Percentiles rank a stretch among this genome's conserved stretches.
These are phyloP conservation scores for Physcomitrellopsis africana DNA, from an alignment of 225 moss, liverwort and hornwort species.

Conservation along the genomic window DNA sequence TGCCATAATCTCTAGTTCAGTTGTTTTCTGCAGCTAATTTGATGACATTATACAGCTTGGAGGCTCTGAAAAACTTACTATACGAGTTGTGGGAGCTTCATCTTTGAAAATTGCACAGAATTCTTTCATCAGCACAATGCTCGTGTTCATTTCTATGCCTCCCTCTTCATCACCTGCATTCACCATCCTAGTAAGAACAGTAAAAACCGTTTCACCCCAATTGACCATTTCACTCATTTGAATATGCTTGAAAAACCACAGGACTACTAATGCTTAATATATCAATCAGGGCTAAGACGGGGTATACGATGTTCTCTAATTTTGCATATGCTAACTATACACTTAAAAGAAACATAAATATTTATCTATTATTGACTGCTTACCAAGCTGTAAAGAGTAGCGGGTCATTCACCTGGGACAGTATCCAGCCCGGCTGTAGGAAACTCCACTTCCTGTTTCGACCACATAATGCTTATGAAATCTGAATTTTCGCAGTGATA, in stretches of 20 bases:
- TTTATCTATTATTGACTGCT: slow-evolving; percentile 41
- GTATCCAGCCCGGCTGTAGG: slow-evolving; percentile 90
- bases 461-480: slow-evolving; percentile 38
- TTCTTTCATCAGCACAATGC: slow-evolving; percentile 82
- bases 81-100: slow-evolving; percentile 71
- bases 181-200: background rate
- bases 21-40: background rate
- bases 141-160: slow-evolving; percentile 92
- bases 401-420: slow-evolving; percentile 91
- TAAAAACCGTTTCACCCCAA: background rate
- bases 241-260: background rate
- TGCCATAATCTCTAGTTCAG: background rate
- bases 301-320: slow-evolving; percentile 22
- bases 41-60: background rate
- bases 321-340: slow-evolving; percentile 31
- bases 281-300: no score
- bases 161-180: slow-evolving; percentile 92
- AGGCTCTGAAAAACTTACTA: slow-evolving; percentile 51
- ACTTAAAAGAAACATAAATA: background rate
- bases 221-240: background rate
- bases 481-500: background rate
- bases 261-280: background rate
- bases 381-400: slow-evolving; percentile 48
- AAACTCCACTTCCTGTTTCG: slow-evolving; percentile 93
- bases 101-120: slow-evolving; percentile 74